These are phyloP conservation scores for Pneumocystis canis DNA, from an alignment of 1,139 yeast species.

Conservation along the genomic window DNA sequence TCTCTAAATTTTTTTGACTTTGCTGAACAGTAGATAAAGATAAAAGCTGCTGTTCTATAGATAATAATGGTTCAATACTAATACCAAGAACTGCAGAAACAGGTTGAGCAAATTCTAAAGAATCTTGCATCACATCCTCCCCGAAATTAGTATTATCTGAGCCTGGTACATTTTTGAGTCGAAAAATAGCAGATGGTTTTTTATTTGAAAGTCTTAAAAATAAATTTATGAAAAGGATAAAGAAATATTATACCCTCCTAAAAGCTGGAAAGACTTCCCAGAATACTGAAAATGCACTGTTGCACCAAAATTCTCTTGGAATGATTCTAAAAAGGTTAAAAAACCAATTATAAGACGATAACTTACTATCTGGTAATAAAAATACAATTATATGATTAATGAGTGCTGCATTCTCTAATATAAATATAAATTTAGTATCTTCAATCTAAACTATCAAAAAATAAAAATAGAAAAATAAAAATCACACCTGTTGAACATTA, in stretches of 20 bases:
- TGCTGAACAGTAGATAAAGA: conserved; percentile 19
- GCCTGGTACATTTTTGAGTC: conserved; percentile 28
- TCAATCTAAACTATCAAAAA: conserved; percentile 29
- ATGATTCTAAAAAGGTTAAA: conserved; percentile 15
- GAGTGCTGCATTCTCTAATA: conserved; percentile 45
- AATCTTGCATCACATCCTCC: conserved; percentile 24
- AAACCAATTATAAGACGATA: conserved; percentile 12
- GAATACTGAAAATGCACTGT: conserved; percentile 81
- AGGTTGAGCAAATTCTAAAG: conserved; percentile 20
- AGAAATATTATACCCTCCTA: conserved; percentile 37
- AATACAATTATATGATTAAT: conserved; percentile 64
- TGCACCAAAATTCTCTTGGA: conserved; percentile 46
- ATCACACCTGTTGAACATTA: conserved; percentile 29
- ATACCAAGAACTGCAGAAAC: conserved; percentile 46
- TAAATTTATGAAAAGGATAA: background rate
- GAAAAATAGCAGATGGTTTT: conserved; percentile 87
- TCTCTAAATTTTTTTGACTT: background rate
- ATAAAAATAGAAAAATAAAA: background rate
- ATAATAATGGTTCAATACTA: conserved; percentile 61
- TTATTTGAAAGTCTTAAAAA: conserved; percentile 33
- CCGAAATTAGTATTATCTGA: conserved; percentile 19
- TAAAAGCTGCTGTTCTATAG: conserved; percentile 40
- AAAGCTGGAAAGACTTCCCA: conserved; percentile 53
- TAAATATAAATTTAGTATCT: conserved; percentile 45
- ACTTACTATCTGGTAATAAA: conserved; percentile 50